A percentile compares a stretch with the other conserved stretches of the same genome.
Conservation (phyloP, 306 rosid genomes). For the Prunus armeniaca region DNA sequence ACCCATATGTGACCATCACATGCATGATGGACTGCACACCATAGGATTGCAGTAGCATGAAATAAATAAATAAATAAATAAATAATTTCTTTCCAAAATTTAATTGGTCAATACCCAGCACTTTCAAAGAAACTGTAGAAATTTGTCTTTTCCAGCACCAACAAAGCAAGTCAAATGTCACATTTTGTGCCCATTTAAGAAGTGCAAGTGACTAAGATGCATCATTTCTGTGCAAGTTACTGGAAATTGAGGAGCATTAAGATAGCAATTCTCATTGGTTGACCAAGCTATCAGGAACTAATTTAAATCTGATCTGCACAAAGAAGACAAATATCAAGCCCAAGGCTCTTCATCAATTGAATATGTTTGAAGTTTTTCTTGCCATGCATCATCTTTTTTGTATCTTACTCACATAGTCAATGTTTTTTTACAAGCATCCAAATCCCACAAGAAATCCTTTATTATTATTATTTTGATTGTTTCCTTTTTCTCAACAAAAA, state of each 20-base stretch:
- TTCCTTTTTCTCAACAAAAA: slow-evolving; percentile 1
- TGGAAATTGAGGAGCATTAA: slow-evolving; percentile 19
- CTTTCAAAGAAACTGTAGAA: slow-evolving; percentile 15
- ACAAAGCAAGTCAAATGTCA: slow-evolving; percentile 23
- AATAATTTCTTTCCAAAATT: not conserved
- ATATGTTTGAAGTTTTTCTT: not conserved
- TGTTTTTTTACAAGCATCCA: not conserved
- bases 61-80: not conserved
- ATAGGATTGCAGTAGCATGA: not conserved
- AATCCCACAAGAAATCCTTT: slow-evolving; percentile 22
- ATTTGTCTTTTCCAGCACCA: slow-evolving; percentile 12
- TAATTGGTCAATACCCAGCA: slow-evolving; percentile 5
- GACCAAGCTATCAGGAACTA: slow-evolving; percentile 6
- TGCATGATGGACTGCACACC: not conserved
- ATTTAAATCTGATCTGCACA: not conserved
- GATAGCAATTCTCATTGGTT: not conserved
- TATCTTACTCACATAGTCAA: slow-evolving; percentile 6
- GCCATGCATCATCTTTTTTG: not conserved
- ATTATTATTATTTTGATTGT: not conserved
- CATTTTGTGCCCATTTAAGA: slow-evolving; percentile 22
- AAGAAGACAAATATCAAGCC: not conserved
- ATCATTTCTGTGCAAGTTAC: slow-evolving; percentile 25
- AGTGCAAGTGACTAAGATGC: slow-evolving; percentile 32
- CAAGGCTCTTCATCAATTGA: not conserved
- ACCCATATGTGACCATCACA: not conserved